phyloP scores from a whole-genome alignment of 1,284 basidiomycete genomes.

The Ceratorhiza oryzae-sativae region DNA sequence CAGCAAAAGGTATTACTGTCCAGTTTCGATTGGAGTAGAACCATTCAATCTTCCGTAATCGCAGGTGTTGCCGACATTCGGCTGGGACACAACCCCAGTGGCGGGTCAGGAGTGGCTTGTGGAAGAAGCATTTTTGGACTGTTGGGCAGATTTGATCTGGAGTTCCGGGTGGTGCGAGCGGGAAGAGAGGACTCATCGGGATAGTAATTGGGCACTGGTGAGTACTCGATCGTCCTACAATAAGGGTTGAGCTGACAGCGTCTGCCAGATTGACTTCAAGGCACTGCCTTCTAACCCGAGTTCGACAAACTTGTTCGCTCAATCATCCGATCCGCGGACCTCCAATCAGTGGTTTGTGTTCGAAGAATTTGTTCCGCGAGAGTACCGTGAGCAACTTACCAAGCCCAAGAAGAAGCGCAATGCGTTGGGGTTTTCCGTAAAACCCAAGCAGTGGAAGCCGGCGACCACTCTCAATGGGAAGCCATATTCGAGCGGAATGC shows the following conservation, averaged over 20 bases:
- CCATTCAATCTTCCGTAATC: not conserved
- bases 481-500: slow-evolving; percentile 72
- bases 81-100: slow-evolving; percentile 82
- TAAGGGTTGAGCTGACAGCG: not conserved
- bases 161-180: slow-evolving; percentile 82
- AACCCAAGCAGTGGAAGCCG: slow-evolving; percentile 70
- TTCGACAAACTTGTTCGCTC: slow-evolving; percentile 42
- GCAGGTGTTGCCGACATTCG: slow-evolving; percentile 58
- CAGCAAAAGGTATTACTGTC: slow-evolving; percentile 64
- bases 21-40: not conserved
- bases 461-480: slow-evolving; percentile 78
- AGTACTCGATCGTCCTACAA: slow-evolving; percentile 51
- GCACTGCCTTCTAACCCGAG: slow-evolving; percentile 58
- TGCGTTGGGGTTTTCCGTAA: slow-evolving; percentile 50
- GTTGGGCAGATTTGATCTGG: slow-evolving; percentile 84
- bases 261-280: slow-evolving; percentile 78
- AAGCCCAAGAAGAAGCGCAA: slow-evolving; percentile 53
- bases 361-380: slow-evolving; percentile 86
- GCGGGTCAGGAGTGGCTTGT: slow-evolving; percentile 71
- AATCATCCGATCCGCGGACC: slow-evolving; percentile 60
- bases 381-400: slow-evolving; percentile 80
- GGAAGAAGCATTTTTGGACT: slow-evolving; percentile 86
- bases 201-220: slow-evolving; percentile 91
- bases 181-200: slow-evolving; percentile 75
- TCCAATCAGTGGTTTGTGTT: slow-evolving; percentile 73